Evolutionary conservation across 2,329 filamentous ascomycete species (phyloP).

Genomic region (Colletotrichum siamense): DNA sequence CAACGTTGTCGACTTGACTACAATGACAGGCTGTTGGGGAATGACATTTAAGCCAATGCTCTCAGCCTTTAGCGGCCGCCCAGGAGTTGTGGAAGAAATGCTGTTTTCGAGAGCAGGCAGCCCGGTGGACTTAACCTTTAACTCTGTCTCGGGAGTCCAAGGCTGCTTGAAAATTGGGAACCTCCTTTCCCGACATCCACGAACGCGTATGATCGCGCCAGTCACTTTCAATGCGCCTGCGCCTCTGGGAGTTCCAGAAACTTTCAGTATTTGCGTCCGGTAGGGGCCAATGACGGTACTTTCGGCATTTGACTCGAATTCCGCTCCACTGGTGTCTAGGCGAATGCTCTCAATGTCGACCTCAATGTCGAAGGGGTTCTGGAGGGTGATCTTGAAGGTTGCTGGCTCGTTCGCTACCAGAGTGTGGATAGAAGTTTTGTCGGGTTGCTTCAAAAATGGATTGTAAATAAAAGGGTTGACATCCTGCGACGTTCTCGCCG

Average conservation of each 20-base stretch:
- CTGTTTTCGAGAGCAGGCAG: slow-evolving; percentile 61
- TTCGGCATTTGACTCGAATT: slow-evolving; percentile 71
- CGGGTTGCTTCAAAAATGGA: slow-evolving; percentile 77
- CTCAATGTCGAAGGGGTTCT: slow-evolving; percentile 95
- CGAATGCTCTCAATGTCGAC: slow-evolving; percentile 84
- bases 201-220: slow-evolving; percentile 80
- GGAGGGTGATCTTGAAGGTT: slow-evolving; percentile 81
- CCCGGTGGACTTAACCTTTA: slow-evolving; percentile 80
- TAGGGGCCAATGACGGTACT: slow-evolving; percentile 79
- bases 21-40: slow-evolving; percentile 76
- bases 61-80: slow-evolving; percentile 50
- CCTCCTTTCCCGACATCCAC: slow-evolving; percentile 79
- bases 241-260: slow-evolving; percentile 71
- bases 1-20: slow-evolving; percentile 77
- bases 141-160: slow-evolving; percentile 73
- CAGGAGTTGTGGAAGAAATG: slow-evolving; percentile 42
- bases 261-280: slow-evolving; percentile 77
- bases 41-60: slow-evolving; percentile 76
- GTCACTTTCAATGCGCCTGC: slow-evolving; percentile 75
- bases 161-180: slow-evolving; percentile 84
- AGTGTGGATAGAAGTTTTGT: slow-evolving; percentile 64
- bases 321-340: slow-evolving; percentile 75
- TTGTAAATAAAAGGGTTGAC: slow-evolving; percentile 94
- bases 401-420: slow-evolving; percentile 81
- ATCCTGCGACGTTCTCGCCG: slow-evolving; percentile 60